Evolutionary conservation across 768 basidiomycete species (phyloP), one percentile per base, ranked within the genome.

Genomic region (Amanita pallidorosea): DNA sequence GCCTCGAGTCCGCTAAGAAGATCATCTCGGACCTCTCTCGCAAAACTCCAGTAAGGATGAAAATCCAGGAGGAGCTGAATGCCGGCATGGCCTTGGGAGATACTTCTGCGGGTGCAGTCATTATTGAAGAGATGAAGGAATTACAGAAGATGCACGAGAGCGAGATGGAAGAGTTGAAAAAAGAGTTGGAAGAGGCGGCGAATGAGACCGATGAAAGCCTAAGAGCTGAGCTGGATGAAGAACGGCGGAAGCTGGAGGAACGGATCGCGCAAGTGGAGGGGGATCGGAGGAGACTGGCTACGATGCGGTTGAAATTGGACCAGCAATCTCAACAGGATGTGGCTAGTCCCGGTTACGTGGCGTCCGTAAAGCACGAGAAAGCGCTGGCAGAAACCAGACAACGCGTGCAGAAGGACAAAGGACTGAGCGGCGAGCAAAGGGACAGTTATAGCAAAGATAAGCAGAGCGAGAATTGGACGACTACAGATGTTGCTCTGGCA

Each of bases 61-160:
- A 49, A 18, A 58, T 61, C 25, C 59, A 60, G 55, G 41, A 45
- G 18, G 59, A 61, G 52, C 11, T 61, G 22, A 53, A 53, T 18
- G 49, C 54, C 40, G 17, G 48, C 7, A 54, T 13, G 36, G 58
- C 64, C 36, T 57, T 75, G 7, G 58, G 61, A 2, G 61, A 71
- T 22, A 74, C 74, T 8, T 59, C 62, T n/a, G 73, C 74, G 4
- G 58, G 56, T 20, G 43, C 36, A 3, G 51, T 51, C 13, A 31
- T 61, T 34, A 22, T 48, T 44, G 54, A 52, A 42, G 59, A 58
- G 37, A 48, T 57, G 17, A n/a, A 54, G 23, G 52, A 49, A 31
- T 25, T 48, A 37, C 41, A 47, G 17, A 41, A 52, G 49, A 44
- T 51, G 31, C 52, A 55, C 47, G 42, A 40, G 23, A 44, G 52